Evolutionary conservation across 2,329 filamentous ascomycete genomes (phyloP), one percentile per base, ranked within the genome.

Genomic region (Dothideomycetes sp.): DNA sequence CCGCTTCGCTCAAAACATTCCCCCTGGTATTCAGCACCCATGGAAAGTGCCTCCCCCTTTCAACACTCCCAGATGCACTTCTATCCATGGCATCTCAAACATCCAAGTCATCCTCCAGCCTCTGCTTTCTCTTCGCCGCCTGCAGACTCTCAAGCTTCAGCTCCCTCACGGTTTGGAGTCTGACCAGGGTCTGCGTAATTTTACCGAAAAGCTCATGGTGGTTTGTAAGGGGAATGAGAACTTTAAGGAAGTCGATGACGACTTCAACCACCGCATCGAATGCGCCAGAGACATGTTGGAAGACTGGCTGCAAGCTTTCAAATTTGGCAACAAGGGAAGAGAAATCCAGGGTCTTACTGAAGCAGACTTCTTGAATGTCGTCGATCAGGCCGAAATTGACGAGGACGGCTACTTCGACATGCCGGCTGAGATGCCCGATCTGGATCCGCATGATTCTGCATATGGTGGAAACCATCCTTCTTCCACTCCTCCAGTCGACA

Each of bases 81-180:
- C 45, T 9, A 46, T 55, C 16, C 47, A 56, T 32, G 38, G 41
- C 12, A 29, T 55, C 8, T 43, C 51, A 2, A 52, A 55, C 36
- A 30, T 58, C 39, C 48, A 58, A 33, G 41, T 58, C 13, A 46
- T 50, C 12, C 43, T 58, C n/a, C 49, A 45, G 9, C 49, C 49
- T 2, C 52, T 57, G 32, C 32, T 49, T 3, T 37, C 19, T 6
- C 48, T 58, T 12, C 47, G 47, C 4, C 31, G 43, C 1, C 44
- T 52, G 6, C 54, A 58, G 37, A 49, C 49, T 13, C 49, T 53
- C 6, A 17, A 38, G 3, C 46, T 56, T 19, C 27, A 43, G n/a
- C 49, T 56, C 8, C 55, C 54, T 8, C 10, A 22, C 1, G 38
- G 38, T 6, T 16, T 55, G 10, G 27, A 36, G n/a, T 15, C 19